phyloP scores from a whole-genome alignment of 805 yeast genomes.

The Pichia insulana region DNA sequence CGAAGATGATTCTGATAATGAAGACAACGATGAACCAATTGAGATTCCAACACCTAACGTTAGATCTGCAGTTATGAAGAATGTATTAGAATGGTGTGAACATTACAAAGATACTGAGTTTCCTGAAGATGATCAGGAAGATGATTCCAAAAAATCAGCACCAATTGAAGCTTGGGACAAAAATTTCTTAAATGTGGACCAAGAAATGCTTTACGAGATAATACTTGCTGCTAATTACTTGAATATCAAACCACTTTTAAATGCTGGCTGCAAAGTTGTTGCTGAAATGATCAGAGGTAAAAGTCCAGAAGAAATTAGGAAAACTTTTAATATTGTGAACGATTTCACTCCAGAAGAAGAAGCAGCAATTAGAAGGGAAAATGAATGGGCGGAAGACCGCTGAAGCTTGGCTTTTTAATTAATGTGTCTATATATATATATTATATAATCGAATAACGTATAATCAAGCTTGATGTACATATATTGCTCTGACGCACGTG shows the following conservation, averaged over 20 bases:
- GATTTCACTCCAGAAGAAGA: slow-evolving; percentile 85
- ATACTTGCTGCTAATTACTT: slow-evolving; percentile 74
- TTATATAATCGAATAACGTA: no score
- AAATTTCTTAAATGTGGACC: slow-evolving; percentile 88
- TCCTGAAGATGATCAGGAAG: slow-evolving; percentile 73
- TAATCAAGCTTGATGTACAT: no score
- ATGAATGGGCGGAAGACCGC: slow-evolving; percentile 88
- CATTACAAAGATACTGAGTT: slow-evolving; percentile 78
- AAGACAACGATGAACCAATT: slow-evolving; percentile 55
- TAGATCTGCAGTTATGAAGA: slow-evolving; percentile 74
- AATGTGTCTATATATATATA: no score
- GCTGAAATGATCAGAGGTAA: slow-evolving; percentile 80
- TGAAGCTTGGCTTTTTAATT: no score
- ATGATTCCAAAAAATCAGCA: slow-evolving; percentile 76
- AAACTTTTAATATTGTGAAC: slow-evolving; percentile 70
- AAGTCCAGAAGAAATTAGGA: slow-evolving; percentile 72
- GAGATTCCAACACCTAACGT: slow-evolving; percentile 89
- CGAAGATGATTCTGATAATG: slow-evolving; percentile 37
- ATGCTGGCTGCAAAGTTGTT: slow-evolving; percentile 72
- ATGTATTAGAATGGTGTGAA: slow-evolving; percentile 94
- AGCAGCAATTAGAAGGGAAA: slow-evolving; percentile 79
- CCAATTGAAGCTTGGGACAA: slow-evolving; percentile 96
- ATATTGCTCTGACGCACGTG: no score
- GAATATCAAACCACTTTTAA: slow-evolving; percentile 65
- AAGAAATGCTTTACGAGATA: slow-evolving; percentile 76